A percentile compares a stretch with the other conserved stretches of the same genome.
phyloP scores from a whole-genome alignment of 2,329 filamentous ascomycete species.

The Colletotrichum agaves region DNA sequence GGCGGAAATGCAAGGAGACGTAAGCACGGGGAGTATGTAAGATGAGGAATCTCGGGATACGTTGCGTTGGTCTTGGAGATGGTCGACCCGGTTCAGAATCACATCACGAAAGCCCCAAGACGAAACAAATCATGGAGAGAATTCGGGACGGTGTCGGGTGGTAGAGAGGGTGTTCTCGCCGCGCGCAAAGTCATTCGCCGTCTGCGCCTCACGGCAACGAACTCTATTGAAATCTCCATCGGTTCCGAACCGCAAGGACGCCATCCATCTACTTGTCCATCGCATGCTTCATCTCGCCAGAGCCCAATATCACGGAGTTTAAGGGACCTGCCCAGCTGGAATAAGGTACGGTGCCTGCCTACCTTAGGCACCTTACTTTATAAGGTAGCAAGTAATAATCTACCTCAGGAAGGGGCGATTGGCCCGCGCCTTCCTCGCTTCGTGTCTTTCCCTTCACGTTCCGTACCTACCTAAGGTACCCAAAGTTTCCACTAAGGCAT shows the following conservation, averaged over 20 bases:
- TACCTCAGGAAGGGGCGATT: no score
- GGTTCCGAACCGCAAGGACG: conserved; percentile 1
- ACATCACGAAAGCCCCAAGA: not conserved
- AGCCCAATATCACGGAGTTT: conserved; percentile 8
- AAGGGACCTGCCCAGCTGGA: conserved; percentile 6
- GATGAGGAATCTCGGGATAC: not conserved
- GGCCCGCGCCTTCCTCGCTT: no score
- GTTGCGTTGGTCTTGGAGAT: no score
- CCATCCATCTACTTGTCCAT: not conserved
- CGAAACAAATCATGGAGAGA: conserved; percentile 10
- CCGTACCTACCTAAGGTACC: no score
- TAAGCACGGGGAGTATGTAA: conserved; percentile 1
- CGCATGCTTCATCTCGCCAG: not conserved
- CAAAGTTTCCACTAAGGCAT: no score
- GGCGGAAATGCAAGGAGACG: conserved; percentile 12
- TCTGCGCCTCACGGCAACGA: conserved; percentile 16
- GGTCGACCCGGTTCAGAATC: not conserved
- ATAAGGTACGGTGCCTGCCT: not conserved
- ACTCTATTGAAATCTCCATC: conserved; percentile 5
- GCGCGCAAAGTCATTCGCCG: conserved; percentile 18
- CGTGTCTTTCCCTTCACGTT: no score
- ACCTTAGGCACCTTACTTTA: no score
- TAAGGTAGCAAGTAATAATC: no score
- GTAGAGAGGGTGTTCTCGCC: not conserved
- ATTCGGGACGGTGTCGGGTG: conserved; percentile 15